phyloP scores from a whole-genome alignment of 23 red algal genomes.

The Gracilaria domingensis region DNA sequence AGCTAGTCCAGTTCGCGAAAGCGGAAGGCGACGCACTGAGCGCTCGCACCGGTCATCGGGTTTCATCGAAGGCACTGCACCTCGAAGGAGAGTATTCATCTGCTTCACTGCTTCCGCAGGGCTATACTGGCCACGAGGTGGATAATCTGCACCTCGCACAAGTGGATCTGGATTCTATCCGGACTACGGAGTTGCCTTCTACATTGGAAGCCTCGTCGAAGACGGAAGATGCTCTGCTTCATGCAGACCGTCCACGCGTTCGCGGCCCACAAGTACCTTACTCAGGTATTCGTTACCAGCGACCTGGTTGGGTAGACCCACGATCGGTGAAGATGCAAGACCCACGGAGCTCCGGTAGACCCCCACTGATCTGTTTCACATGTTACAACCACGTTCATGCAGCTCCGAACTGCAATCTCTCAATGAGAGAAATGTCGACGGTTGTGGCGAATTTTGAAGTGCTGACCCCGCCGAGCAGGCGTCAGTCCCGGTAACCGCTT shows the following conservation, averaged over 20 bases:
- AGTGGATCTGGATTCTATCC: not conserved
- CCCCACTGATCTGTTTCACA: too few species aligned
- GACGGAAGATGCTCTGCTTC: not conserved
- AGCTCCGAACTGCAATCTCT: too few species aligned
- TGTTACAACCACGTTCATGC: too few species aligned
- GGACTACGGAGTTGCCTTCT: not conserved
- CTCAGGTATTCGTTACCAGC: not conserved
- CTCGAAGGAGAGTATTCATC: not conserved
- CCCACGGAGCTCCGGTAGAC: too few species aligned
- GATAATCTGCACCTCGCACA: not conserved
- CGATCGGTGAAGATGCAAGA: not conserved
- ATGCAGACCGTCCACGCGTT: not conserved
- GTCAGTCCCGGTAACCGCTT: too few species aligned
- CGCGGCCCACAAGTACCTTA: not conserved
- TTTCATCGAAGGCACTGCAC: constrained; percentile 3
- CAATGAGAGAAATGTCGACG: too few species aligned
- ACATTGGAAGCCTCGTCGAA: not conserved
- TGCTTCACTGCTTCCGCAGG: too few species aligned
- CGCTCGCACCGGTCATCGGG: not conserved
- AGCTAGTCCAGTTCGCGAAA: not conserved
- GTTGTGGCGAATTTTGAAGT: too few species aligned
- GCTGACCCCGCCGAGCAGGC: too few species aligned
- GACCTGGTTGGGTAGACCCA: constrained; percentile 9
- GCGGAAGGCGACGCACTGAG: not conserved
- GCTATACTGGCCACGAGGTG: not conserved